Percentiles rank a stretch among this genome's conserved stretches.
Conservation (phyloP, 768 basidiomycete genomes). For the Trametes elegans region DNA sequence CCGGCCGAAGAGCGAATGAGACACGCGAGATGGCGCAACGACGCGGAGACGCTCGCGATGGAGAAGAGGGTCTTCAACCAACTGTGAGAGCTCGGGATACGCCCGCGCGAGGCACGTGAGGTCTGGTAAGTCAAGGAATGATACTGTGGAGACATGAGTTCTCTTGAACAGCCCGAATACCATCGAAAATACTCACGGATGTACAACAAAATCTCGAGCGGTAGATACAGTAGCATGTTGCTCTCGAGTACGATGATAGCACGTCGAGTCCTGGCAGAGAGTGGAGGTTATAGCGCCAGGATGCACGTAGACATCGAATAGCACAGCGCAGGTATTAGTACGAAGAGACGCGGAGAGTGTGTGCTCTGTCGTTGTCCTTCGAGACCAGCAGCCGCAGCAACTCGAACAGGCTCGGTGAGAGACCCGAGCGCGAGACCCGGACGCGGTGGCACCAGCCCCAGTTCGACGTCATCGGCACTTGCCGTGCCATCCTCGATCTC, state of each 20-base stretch:
- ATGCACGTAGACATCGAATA: background rate
- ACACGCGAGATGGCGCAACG: slow-evolving; percentile 64
- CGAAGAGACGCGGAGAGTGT: background rate
- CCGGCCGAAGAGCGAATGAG: slow-evolving; percentile 61
- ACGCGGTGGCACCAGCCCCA: slow-evolving; percentile 1
- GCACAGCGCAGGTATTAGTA: background rate
- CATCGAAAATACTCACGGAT: slow-evolving; percentile 44
- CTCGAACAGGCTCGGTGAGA: background rate
- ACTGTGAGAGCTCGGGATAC: slow-evolving; percentile 43
- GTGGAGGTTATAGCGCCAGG: too few relatives aligned
- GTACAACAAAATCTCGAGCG: slow-evolving; percentile 56
- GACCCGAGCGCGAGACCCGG: background rate
- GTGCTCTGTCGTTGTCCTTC: background rate
- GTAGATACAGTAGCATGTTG: slow-evolving; percentile 35
- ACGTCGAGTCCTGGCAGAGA: background rate
- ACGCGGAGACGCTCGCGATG: slow-evolving; percentile 60
- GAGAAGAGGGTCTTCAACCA: slow-evolving; percentile 62
- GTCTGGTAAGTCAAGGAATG: slow-evolving; percentile 74
- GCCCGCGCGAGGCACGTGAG: slow-evolving; percentile 51
- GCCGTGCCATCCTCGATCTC: background rate
- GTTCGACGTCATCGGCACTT: slow-evolving; percentile 6
- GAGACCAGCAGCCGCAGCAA: slow-evolving; percentile 5
- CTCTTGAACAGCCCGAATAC: background rate
- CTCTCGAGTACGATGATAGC: background rate
- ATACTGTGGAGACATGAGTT: slow-evolving; percentile 41